phyloP scores from a whole-genome alignment of 192 early-diverging fungal species.

The Backusella sp. region DNA sequence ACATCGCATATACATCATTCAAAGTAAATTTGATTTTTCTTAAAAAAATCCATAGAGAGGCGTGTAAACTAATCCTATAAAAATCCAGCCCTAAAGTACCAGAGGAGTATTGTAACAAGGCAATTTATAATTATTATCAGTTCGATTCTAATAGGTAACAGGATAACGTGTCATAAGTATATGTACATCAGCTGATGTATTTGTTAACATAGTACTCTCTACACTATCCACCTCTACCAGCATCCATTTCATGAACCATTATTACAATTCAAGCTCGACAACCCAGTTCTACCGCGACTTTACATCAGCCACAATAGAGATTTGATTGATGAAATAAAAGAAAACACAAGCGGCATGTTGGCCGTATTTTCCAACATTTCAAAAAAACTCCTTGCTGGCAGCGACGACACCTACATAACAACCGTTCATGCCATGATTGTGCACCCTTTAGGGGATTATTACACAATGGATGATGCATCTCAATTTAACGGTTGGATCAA shows the following conservation, averaged over 20 bases:
- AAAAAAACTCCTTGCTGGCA: not conserved
- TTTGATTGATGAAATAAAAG: conserved; percentile 10
- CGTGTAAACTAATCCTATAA: not conserved
- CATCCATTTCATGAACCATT: not conserved
- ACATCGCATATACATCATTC: not conserved
- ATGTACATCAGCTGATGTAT: no score
- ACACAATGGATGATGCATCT: not conserved
- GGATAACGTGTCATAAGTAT: no score
- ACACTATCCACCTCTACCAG: not conserved
- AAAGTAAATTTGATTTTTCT: not conserved
- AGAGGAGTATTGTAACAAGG: conserved; percentile 1
- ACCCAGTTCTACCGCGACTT: conserved; percentile 17
- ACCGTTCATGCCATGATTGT: conserved; percentile 5
- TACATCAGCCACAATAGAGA: conserved; percentile 29
- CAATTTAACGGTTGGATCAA: conserved; percentile 24
- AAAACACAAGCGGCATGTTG: conserved; percentile 3
- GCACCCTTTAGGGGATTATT: conserved; percentile 14
- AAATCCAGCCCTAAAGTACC: not conserved
- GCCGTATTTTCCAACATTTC: not conserved
- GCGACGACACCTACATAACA: not conserved
- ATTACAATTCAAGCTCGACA: no score
- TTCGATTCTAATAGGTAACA: not conserved
- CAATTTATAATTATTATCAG: conserved; percentile 1
- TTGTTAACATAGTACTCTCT: not conserved
- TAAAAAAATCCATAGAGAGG: not conserved